Conservation (phyloP, 257 asterid genomes). For the Solanum pimpinellifolium region DNA sequence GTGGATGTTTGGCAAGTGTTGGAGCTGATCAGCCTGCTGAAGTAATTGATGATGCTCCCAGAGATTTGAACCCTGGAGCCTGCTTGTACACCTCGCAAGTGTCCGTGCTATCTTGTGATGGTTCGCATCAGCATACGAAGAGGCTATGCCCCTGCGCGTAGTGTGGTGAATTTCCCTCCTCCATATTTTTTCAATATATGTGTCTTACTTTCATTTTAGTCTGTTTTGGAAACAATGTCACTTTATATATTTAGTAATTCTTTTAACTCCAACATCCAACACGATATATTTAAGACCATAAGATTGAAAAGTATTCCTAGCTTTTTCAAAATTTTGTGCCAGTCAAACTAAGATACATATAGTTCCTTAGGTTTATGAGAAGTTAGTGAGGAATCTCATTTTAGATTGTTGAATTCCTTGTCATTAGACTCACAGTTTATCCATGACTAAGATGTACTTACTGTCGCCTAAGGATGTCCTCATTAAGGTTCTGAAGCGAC, state of each 20-base stretch:
- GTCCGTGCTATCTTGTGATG: conserved; percentile 69
- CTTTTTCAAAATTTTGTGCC: not conserved
- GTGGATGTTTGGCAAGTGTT: conserved; percentile 56
- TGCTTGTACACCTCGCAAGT: conserved; percentile 51
- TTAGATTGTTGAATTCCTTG: conserved; percentile 51
- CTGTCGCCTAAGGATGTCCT: conserved; percentile 58
- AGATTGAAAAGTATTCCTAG: not conserved
- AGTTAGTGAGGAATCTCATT: conserved; percentile 54
- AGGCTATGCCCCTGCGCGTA: conserved; percentile 87
- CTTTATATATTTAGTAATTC: not conserved
- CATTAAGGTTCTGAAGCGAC: conserved; percentile 57
- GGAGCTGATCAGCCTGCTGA: conserved; percentile 97
- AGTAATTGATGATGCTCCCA: conserved; percentile 80
- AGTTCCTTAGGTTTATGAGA: not conserved
- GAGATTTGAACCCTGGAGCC: conserved; percentile 63
- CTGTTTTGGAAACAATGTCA: not conserved
- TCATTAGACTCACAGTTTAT: conserved; percentile 61
- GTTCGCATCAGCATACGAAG: conserved; percentile 66
- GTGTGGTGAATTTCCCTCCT: not conserved
- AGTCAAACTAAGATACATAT: not conserved
- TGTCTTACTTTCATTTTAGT: not conserved
- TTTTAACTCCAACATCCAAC: not conserved
- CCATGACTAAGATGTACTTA: conserved; percentile 54
- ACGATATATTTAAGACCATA: not conserved
- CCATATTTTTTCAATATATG: not conserved